Conservation (phyloP, 495 filamentous ascomycete genomes). For the Cercophora scortea region DNA sequence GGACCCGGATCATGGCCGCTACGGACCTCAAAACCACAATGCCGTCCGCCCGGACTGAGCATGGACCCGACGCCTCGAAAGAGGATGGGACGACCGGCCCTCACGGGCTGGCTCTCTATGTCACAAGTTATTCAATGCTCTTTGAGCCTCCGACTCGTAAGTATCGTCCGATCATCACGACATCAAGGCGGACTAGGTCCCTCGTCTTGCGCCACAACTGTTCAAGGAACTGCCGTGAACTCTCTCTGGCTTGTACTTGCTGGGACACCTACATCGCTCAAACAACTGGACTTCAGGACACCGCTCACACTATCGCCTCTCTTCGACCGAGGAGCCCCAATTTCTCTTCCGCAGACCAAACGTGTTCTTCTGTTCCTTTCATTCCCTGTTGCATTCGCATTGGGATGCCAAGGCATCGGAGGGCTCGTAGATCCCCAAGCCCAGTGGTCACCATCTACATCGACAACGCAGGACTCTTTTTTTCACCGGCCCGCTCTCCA, state of each 20-base stretch:
- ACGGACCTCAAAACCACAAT: background rate
- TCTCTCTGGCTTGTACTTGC: background rate
- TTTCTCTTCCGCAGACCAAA: slow-evolving; percentile 1
- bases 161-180: slow-evolving; percentile 9
- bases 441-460: slow-evolving; percentile 12
- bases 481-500: background rate
- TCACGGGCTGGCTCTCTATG: background rate
- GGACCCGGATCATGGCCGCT: background rate
- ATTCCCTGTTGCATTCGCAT: slow-evolving; percentile 2
- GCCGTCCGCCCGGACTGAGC: slow-evolving; percentile 3
- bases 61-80: slow-evolving; percentile 1
- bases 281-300: background rate
- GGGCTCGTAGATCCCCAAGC: slow-evolving; percentile 8
- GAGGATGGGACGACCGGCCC: slow-evolving; percentile 1
- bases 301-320: too few relatives aligned
- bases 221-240: slow-evolving; percentile 1
- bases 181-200: slow-evolving; percentile 4
- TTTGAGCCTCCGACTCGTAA: slow-evolving; percentile 9
- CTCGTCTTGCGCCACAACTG: background rate
- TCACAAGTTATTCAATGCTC: slow-evolving; percentile 8
- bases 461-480: slow-evolving; percentile 1
- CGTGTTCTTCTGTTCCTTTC: slow-evolving; percentile 8
- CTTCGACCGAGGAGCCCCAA: background rate
- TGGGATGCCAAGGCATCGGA: slow-evolving; percentile 2
- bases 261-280: background rate